Evolutionary conservation across 352 stramenopile species (phyloP), one percentile per base, ranked within the genome.

Genomic region (Thalassiosira ordinaria): DNA sequence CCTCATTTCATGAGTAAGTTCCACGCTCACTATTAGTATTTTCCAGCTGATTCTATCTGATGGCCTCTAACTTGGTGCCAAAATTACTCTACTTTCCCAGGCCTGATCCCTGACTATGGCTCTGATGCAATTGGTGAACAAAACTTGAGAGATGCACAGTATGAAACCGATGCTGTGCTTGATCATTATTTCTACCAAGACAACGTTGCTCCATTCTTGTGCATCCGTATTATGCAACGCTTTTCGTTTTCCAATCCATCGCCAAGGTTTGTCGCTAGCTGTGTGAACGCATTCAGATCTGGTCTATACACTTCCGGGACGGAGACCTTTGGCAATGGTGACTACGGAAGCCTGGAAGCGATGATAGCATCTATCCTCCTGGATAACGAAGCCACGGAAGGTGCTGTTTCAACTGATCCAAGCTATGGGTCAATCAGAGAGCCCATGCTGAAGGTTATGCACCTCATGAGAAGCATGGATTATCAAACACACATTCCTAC

Each of bases 121-220:
- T 57, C 62, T 41, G 64, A 61, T 59, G 46, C 51, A 56, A 31
- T 80, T 59, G 69, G 63, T n/a, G 74, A 80, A 41, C 44, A 68
- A 56, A 84, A 52, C 61, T 18, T 72, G 20, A 63, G 81, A 0
- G 87, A 92, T 65, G 82, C 87, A 24, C 56, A 78, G 24, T 82
- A 87, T 57, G 87, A 93, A 75, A 90, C 84, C 6, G 85, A 90
- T 31, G 87, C 87, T 24, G 66, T 90, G 8, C 68, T 93, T 29
- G 87, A 92, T 61, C 85, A 91, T 55, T 84, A 89, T 47, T 87
- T 91, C 56, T 82, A 86, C 46, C 82, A 93, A 59, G 63, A 78
- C 20, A 93, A 91, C 52, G 66, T 81, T 33, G 79, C 85, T 7
- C 85, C 89, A n/a, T 91, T 92, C 49, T 14, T 93, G 22, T 76